These are phyloP conservation scores for Aspergillus saccharolyticus DNA, from an alignment of 495 filamentous ascomycete species.

Conservation along the genomic window DNA sequence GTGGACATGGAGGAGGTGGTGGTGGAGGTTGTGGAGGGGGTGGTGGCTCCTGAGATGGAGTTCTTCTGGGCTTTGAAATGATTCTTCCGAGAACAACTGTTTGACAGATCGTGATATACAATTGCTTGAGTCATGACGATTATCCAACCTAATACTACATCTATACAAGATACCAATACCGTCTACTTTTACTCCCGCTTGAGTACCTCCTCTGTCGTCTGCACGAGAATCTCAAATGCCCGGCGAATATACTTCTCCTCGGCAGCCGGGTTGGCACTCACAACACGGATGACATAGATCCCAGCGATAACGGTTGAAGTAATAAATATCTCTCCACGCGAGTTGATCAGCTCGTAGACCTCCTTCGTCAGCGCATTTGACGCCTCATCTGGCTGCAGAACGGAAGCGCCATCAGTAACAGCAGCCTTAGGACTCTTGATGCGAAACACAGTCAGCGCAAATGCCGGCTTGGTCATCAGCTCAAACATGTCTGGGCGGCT, in stretches of 20 bases:
- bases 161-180: not conserved
- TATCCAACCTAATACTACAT: not conserved
- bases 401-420: slow-evolving; percentile 13
- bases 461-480: slow-evolving; percentile 69
- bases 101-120: too few relatives aligned
- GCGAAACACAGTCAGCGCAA: slow-evolving; percentile 75
- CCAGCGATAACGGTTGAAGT: slow-evolving; percentile 75
- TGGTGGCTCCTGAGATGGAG: too few relatives aligned
- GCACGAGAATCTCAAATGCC: slow-evolving; percentile 75
- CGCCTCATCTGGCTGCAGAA: slow-evolving; percentile 41
- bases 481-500: slow-evolving; percentile 67
- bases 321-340: slow-evolving; percentile 73
- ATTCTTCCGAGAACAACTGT: too few relatives aligned
- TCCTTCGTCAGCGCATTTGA: slow-evolving; percentile 67
- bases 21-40: not conserved
- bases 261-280: slow-evolving; percentile 62
- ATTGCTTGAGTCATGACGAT: too few relatives aligned
- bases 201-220: slow-evolving; percentile 54
- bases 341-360: slow-evolving; percentile 74
- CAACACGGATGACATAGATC: slow-evolving; percentile 74
- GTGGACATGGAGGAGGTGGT: not conserved
- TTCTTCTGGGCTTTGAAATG: too few relatives aligned
- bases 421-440: slow-evolving; percentile 27
- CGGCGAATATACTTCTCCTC: slow-evolving; percentile 66
- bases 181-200: slow-evolving; percentile 2